Base-by-base conservation (phyloP, 352 stramenopile genomes). In the Phytophthora citricola region DNA sequence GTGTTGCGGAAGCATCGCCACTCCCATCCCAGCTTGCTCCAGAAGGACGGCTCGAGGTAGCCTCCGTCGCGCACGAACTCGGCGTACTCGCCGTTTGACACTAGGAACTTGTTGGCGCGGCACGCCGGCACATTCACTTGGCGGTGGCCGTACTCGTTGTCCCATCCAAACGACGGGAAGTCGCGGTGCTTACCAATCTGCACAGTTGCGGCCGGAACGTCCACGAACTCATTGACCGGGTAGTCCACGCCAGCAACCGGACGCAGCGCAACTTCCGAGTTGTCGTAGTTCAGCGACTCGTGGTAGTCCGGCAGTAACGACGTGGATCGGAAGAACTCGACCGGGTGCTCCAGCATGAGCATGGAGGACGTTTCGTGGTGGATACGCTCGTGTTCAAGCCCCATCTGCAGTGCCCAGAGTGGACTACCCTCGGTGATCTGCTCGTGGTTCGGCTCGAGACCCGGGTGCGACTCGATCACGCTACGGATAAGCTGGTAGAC, bases 351-450 rank as follows among this genome's bases (percentile, higher is more conserved):
- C 14, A 92, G 82, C 75, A 98, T 98, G 48, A 98, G 83, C 67
- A 98, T 96, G 3, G 94, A 98, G 40, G 94, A 98, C 27, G 97
- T 99, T 77, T 99, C 97, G 26, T 99, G 71, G 76, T 99, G 97
- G 68, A 99, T 99, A 10, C 97, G 90, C 49, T 99, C 96, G 74
- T 99, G 97, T 66, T 99, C 97, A 41, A 98, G 92, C 32, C 76
- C 87, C 95, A 99, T 98, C 63, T 93, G 90, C 27, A 99, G 51
- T 29, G 90, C 91, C 97, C 97, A 99, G 39, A 98, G 92, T 24
- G 89, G 88, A 79, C 84, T 92, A 15, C 63, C 57, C 57, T 96
- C 84, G 49, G 91, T 92, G 68, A 93, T 97, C 41, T 73, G 84
- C 38, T 79, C 85, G 67, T 96, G 75, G 12, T 72, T 80, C 12